Evolutionary conservation across 2,329 filamentous ascomycete genomes (phyloP), one percentile per base, ranked within the genome.

Genomic region (Rutstroemia sp.): DNA sequence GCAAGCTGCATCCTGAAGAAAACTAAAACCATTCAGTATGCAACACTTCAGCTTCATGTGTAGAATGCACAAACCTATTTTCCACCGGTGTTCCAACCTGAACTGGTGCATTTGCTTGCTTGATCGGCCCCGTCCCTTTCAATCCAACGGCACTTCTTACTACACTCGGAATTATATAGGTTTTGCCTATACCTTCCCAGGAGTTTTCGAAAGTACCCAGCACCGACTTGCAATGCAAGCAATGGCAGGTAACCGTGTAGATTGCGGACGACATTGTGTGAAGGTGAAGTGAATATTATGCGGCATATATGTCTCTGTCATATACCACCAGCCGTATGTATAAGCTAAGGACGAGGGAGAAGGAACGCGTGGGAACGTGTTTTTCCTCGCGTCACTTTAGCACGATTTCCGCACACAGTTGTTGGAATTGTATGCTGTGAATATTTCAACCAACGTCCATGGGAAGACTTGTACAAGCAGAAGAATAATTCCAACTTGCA

Each of bases 121-220:
- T 56, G 51, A 65, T 49, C 19, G 61, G 48, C 2, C 67, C 66
- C n/a, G 56, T 54, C 14, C 54, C 57, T 51, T 64, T 58, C 25
- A 69, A 59, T 14, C 67, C 68, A 45, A 48, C 52, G 12, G 30
- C 49, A 46, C 56, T 44, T 21, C 58, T 58, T 2, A 60, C 51
- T 54, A 65, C 58, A 16, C 64, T 57, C 25, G 68, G 67, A 37
- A 60, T 66, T 42, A 60, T 65, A 54, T 70, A 68, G 8, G 59
- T 64, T 44, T 65, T 69, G 12, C 68, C 68, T 42, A 70, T 66
- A 5, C 58, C 60, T 57, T 63, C 64, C 67, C 68, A 70, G 1
- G 60, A 59, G 48, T 69, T 70, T 27, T 57, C 54, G 45, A 67
- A 69, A 39, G 57, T 57, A 1, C 63, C 67, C 19, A 70, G 42